Conservation (phyloP, 257 asterid species). For the Fraxinus americana region DNA sequence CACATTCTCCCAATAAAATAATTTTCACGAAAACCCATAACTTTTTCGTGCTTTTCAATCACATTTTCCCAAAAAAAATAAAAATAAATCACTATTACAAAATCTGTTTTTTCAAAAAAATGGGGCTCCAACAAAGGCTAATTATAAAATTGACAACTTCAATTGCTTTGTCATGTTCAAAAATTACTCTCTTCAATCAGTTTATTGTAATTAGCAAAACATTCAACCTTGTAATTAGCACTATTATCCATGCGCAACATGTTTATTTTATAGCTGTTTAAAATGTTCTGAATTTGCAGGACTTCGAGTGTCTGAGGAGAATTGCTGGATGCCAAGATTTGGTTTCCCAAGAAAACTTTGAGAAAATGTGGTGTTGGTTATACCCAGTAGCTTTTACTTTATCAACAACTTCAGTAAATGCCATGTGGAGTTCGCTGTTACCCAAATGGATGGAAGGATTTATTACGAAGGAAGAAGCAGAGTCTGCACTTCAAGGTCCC, state of each 20-base stretch:
- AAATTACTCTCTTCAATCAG: too few species aligned
- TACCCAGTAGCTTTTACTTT: slow-evolving; percentile 82
- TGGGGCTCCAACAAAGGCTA: too few species aligned
- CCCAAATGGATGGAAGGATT: slow-evolving; percentile 91
- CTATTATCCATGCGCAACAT: not conserved
- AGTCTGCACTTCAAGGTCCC: slow-evolving; percentile 53
- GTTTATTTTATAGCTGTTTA: not conserved
- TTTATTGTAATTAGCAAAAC: not conserved
- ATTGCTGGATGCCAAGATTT: slow-evolving; percentile 69
- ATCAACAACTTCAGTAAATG: slow-evolving; percentile 54
- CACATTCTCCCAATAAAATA: too few species aligned
- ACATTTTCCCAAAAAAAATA: too few species aligned
- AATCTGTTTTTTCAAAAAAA: too few species aligned
- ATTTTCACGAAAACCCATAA: too few species aligned
- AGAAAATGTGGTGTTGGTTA: slow-evolving; percentile 90
- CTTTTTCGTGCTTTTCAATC: too few species aligned
- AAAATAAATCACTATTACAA: too few species aligned
- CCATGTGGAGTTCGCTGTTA: slow-evolving; percentile 59
- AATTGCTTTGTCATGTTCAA: not conserved
- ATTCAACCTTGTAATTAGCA: not conserved
- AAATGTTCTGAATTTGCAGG: slow-evolving; percentile 42
- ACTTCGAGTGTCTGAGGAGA: slow-evolving; percentile 70
- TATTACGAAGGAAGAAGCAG: slow-evolving; percentile 92
- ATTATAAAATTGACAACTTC: not conserved
- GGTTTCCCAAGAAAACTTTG: slow-evolving; percentile 70